phyloP scores from a whole-genome alignment of 2,329 filamentous ascomycete genomes.

The Exophiala viscosa region DNA sequence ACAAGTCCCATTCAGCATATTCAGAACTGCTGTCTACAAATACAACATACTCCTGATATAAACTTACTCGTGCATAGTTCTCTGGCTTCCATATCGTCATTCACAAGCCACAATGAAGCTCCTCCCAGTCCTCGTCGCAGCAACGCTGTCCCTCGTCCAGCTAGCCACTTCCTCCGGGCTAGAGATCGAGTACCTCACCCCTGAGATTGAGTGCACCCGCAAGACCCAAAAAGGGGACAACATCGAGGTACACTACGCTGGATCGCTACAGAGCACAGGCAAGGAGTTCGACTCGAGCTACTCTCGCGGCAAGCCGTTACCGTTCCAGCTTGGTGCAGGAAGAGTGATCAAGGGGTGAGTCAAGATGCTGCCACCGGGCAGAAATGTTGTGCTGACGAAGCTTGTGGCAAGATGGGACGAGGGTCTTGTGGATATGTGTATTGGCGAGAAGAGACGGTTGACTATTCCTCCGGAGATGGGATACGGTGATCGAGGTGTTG shows the following conservation, averaged over 20 bases:
- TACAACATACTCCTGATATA: no score
- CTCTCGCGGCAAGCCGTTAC: constrained; percentile 70
- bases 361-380: not conserved
- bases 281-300: constrained; percentile 81
- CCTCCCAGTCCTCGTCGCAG: constrained; percentile 29
- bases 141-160: constrained; percentile 35
- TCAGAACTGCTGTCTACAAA: not conserved
- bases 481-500: constrained; percentile 72
- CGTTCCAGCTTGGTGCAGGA: constrained; percentile 73
- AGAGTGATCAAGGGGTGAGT: constrained; percentile 84
- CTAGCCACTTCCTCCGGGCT: constrained; percentile 56
- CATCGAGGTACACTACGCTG: constrained; percentile 83
- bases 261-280: constrained; percentile 70
- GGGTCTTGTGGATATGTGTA: constrained; percentile 88
- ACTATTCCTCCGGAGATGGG: constrained; percentile 84
- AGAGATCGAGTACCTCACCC: constrained; percentile 70
- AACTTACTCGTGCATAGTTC: not conserved
- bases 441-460: constrained; percentile 85
- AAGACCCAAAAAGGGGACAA: constrained; percentile 73
- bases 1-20: no score
- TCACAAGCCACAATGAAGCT: constrained; percentile 15
- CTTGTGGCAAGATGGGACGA: constrained; percentile 65
- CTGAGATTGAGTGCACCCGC: constrained; percentile 69
- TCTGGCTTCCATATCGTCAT: not conserved
- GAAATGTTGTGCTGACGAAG: constrained; percentile 3